Conservation (phyloP, 208 protist genomes). For the Acanthamoeba lenticulata region DNA sequence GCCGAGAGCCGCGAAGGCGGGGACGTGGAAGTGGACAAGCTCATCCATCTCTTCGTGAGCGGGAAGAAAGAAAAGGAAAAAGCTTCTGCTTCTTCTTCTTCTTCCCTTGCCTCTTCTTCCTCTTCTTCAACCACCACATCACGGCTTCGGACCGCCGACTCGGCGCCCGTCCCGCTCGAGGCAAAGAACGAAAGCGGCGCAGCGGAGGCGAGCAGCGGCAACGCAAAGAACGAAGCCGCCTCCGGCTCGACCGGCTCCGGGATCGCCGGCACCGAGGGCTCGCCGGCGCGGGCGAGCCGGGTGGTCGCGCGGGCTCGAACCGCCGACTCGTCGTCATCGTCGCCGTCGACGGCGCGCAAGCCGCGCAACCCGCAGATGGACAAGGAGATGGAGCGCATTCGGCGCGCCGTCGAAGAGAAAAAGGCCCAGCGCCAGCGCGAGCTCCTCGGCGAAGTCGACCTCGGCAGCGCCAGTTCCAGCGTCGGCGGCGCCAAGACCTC, state of each 20-base stretch:
- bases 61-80: slow-evolving; percentile 17
- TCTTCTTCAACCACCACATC: too few relatives aligned
- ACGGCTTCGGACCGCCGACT: too few relatives aligned
- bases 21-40: slow-evolving; percentile 10
- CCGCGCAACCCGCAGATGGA: slow-evolving; percentile 11
- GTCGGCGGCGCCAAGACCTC: too few relatives aligned
- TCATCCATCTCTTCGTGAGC: background rate
- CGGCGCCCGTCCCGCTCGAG: too few relatives aligned
- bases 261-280: background rate
- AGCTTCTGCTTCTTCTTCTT: too few relatives aligned
- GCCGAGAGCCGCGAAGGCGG: background rate
- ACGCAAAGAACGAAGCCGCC: too few relatives aligned
- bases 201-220: too few relatives aligned
- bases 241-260: too few relatives aligned
- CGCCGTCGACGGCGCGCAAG: background rate
- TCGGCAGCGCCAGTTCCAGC: too few relatives aligned
- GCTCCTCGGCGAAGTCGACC: background rate
- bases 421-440: background rate
- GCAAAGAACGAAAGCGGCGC: too few relatives aligned
- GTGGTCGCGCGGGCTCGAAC: too few relatives aligned
- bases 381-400: slow-evolving; percentile 23
- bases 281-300: background rate
- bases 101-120: too few relatives aligned
- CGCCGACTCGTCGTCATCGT: background rate
- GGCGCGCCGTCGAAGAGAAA: slow-evolving; percentile 4